Base-by-base conservation (phyloP, 73 alveolate species). In the Paramecium primaurelia region DNA sequence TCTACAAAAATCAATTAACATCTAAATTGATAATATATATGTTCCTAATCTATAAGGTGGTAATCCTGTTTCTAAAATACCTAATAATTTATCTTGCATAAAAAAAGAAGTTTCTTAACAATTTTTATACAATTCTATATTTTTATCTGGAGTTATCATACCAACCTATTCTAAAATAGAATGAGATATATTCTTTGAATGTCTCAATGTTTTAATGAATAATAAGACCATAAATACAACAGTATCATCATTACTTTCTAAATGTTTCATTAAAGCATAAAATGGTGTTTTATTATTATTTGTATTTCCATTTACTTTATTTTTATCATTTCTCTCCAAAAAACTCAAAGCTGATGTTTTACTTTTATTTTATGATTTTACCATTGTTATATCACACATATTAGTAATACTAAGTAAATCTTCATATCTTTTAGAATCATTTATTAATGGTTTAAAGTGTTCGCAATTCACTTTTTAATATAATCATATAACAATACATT, bases 11-110 rank as follows among this genome's bases (percentile, higher is more conserved):
- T 75, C 88, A 22, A 75, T 34, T 6, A 75, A 75, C 60, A 75
- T 37, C 34, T 30, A 18, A 45, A 26, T 22, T 10, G 60, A 22
- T 37, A 75, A 22, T 4, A 75, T 34, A n/a, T 32, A 75, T 4
- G 68, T 75, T 10, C 88, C 88, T 36, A 75, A 75, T 40, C 88
- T 75, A 36, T 34, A 75, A 2, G 88, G 88, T 14, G 88, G 69
- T n/a, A 45, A 75, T 40, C 88, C 88, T 36, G 34, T 22, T 75
- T 75, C 59, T 16, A 75, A 75, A n/a, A 37, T 75, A 16, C 3
- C 3, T 4, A 75, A 38, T 10, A 75, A 36, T n/a, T 75, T 32
- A 75, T 75, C 88, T 22, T 32, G 9, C 18, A 34, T 34, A 20
- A 37, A 34, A 14, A 4, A 34, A 0, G 25, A 32, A 14, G 49